Conservation (phyloP, 495 filamentous ascomycete genomes). For the Hapsidospora chrysogenum region DNA sequence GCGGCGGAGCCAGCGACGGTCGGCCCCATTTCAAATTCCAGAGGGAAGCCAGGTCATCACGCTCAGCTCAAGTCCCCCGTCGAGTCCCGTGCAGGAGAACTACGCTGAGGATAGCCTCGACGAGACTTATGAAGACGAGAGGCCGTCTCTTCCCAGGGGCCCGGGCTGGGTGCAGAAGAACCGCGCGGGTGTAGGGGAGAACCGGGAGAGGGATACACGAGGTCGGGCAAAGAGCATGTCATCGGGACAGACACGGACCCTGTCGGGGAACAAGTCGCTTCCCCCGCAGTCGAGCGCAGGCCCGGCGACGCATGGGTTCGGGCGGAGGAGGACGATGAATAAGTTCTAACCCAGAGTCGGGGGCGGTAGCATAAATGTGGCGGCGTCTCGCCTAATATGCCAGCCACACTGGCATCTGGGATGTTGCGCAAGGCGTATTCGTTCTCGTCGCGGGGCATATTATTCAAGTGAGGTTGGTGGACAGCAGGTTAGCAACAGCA, state of each 20-base stretch:
- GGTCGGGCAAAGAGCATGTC: constrained; percentile 11
- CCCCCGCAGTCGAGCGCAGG: constrained; percentile 2
- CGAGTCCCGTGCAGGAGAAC: constrained; percentile 18
- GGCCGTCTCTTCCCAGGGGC: constrained; percentile 14
- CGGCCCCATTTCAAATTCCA: constrained; percentile 13
- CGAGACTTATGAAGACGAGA: constrained; percentile 12
- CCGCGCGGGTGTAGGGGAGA: constrained; percentile 2
- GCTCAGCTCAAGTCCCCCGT: constrained; percentile 19
- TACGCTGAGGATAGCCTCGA: constrained; percentile 28
- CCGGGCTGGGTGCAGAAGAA: constrained; percentile 22
- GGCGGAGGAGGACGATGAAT: not conserved
- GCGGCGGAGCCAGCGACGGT: not conserved
- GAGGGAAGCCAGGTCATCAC: constrained; percentile 21
- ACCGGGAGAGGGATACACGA: not conserved
- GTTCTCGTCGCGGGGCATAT: too few species aligned
- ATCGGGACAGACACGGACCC: constrained; percentile 5
- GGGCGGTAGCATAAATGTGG: too few species aligned
- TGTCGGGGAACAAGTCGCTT: not conserved
- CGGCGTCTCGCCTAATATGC: too few species aligned
- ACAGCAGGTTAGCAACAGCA: too few species aligned
- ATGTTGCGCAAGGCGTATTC: too few species aligned
- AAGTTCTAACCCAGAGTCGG: too few species aligned
- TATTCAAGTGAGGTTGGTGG: too few species aligned
- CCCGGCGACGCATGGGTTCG: not conserved
- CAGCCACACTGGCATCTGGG: too few species aligned